phyloP scores from a whole-genome alignment of 2,329 filamentous ascomycete genomes.

The Cryphonectria parasitica region DNA sequence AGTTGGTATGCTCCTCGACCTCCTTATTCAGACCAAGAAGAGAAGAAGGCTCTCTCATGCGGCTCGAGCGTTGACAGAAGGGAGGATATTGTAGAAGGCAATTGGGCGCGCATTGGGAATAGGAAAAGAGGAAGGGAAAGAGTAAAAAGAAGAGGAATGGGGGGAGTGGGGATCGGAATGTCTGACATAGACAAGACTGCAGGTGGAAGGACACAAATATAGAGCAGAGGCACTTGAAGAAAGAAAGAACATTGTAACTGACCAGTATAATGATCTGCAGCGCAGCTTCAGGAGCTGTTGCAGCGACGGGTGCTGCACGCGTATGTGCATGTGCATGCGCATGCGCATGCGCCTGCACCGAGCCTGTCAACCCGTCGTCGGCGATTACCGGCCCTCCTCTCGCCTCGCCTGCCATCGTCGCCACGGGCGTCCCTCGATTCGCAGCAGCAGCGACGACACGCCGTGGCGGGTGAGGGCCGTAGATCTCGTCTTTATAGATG shows the following conservation, averaged over 20 bases:
- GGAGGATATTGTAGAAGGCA: background rate
- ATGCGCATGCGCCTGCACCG: slow-evolving; percentile 14
- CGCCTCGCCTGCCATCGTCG: slow-evolving; percentile 27
- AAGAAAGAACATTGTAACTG: slow-evolving; percentile 43
- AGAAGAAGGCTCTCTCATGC: background rate
- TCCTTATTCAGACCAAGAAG: background rate
- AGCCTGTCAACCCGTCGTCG: slow-evolving; percentile 24
- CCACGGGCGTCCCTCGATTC: slow-evolving; percentile 20
- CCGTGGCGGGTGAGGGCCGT: background rate
- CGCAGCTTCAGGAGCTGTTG: slow-evolving; percentile 46
- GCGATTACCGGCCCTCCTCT: slow-evolving; percentile 21
- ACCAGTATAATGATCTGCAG: slow-evolving; percentile 78
- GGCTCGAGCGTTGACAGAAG: background rate
- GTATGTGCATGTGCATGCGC: slow-evolving; percentile 17
- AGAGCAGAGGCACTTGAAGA: background rate
- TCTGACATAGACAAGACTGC: background rate
- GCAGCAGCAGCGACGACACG: slow-evolving; percentile 18
- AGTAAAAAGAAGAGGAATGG: too few relatives aligned
- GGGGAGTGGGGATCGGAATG: background rate
- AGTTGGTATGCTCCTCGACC: background rate
- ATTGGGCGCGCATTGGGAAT: background rate
- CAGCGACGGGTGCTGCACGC: background rate
- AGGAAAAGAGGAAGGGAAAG: background rate
- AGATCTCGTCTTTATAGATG: background rate
- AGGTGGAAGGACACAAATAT: background rate